These are phyloP conservation scores for Chlamydomonas schloesseri DNA, from an alignment of 139 green algal genomes.

Conservation along the genomic window DNA sequence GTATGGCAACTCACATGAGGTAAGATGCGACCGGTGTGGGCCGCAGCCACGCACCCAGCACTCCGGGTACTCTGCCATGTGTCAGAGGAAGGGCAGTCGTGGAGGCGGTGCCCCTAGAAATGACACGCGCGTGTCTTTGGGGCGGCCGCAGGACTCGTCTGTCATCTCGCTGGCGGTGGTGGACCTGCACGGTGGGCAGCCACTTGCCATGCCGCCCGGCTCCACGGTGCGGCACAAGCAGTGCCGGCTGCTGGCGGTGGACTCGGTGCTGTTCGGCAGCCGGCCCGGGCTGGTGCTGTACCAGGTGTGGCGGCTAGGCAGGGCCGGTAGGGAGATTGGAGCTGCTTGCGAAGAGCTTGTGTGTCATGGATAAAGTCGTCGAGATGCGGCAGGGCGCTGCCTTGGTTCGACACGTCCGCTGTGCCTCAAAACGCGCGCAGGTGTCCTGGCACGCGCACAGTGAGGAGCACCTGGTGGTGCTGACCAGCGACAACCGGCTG, in stretches of 20 bases:
- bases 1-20: constrained; percentile 1
- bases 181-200: constrained; percentile 48
- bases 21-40: too few species aligned
- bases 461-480: constrained; percentile 49
- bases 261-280: constrained; percentile 46
- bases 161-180: constrained; percentile 26
- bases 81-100: too few species aligned
- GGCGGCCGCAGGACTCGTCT: background rate
- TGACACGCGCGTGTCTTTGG: too few species aligned
- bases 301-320: constrained; percentile 42
- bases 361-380: too few species aligned
- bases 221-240: background rate
- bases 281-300: constrained; percentile 27
- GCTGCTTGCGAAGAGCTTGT: too few species aligned
- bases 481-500: constrained; percentile 55
- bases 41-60: too few species aligned
- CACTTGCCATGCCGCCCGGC: background rate
- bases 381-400: too few species aligned
- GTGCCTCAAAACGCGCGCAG: too few species aligned
- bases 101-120: too few species aligned
- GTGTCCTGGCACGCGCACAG: constrained; percentile 57
- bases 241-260: constrained; percentile 40
- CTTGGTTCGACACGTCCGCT: too few species aligned
- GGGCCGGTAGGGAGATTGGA: too few species aligned
- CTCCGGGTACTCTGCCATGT: too few species aligned